phyloP scores from a whole-genome alignment of 768 basidiomycete species.

The Leccinum imitatum region DNA sequence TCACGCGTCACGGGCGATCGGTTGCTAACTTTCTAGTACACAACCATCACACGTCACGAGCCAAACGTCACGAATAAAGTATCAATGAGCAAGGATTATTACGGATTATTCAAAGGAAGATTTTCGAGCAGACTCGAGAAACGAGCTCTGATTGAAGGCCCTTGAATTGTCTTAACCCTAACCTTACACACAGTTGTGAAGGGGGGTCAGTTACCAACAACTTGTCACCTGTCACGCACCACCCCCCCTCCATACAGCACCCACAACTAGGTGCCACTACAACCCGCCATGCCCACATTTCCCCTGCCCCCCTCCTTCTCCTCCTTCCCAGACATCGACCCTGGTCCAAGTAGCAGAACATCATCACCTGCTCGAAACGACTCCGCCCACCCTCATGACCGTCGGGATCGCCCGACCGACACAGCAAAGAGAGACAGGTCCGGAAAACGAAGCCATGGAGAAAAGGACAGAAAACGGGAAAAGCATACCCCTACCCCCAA shows the following conservation, averaged over 20 bases:
- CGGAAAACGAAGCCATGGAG: slow-evolving; percentile 24
- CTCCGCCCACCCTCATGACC: slow-evolving; percentile 11
- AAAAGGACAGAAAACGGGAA: slow-evolving; percentile 34
- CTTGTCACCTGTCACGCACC: not conserved
- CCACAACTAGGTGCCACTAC: not conserved
- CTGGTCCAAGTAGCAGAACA: slow-evolving; percentile 37
- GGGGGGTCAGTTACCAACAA: not conserved
- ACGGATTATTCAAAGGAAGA: not conserved
- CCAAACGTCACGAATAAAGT: not conserved
- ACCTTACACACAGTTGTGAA: not conserved
- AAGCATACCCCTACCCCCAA: slow-evolving; percentile 28
- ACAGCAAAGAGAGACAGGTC: slow-evolving; percentile 20
- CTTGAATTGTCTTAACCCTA: not conserved
- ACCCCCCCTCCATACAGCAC: not conserved
- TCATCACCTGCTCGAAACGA: slow-evolving; percentile 20
- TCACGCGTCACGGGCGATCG: not conserved
- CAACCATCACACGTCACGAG: not conserved
- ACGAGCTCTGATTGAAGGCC: not conserved
- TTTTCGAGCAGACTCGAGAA: not conserved
- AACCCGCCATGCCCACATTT: slow-evolving; percentile 47
- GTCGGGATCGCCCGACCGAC: slow-evolving; percentile 16
- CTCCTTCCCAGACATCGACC: slow-evolving; percentile 66
- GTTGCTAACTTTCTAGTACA: not conserved
- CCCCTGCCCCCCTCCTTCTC: slow-evolving; percentile 65
- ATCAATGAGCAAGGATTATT: not conserved